A percentile compares a stretch with the other conserved stretches of the same genome.
phyloP scores from a whole-genome alignment of 2,329 filamentous ascomycete species.

The Fusarium sublunatum region DNA sequence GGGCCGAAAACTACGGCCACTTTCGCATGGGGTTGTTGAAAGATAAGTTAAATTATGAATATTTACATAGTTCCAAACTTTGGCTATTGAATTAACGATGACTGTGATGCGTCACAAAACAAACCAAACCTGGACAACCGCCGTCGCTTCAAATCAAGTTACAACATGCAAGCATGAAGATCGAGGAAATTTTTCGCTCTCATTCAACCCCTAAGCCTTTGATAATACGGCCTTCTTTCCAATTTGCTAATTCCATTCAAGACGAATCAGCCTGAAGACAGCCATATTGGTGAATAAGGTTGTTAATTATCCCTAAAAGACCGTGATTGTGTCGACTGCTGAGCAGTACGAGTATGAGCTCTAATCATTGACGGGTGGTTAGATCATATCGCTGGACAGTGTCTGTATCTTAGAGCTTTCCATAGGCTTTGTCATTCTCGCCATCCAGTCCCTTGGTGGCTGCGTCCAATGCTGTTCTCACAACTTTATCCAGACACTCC shows the following conservation, averaged over 20 bases:
- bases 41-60: slow-evolving; percentile 28
- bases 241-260: too few species aligned
- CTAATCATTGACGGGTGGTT: neutral
- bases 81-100: neutral
- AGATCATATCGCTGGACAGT: neutral
- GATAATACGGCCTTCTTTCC: too few species aligned
- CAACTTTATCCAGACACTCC: slow-evolving; percentile 43
- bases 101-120: neutral
- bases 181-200: too few species aligned
- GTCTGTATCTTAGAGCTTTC: neutral
- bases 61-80: slow-evolving; percentile 21
- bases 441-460: neutral
- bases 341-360: too few species aligned
- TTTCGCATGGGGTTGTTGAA: slow-evolving; percentile 16
- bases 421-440: neutral
- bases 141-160: too few species aligned
- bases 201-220: too few species aligned
- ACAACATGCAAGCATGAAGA: too few species aligned
- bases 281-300: too few species aligned
- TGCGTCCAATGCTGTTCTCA: slow-evolving; percentile 32
- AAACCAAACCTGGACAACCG: too few species aligned
- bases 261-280: too few species aligned
- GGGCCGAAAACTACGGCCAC: neutral
- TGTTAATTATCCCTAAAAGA: too few species aligned
- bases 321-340: neutral